Percentiles rank a stretch among this genome's conserved stretches.
Conservation (phyloP, 331 rosid species). For the Saraca asoca region DNA sequence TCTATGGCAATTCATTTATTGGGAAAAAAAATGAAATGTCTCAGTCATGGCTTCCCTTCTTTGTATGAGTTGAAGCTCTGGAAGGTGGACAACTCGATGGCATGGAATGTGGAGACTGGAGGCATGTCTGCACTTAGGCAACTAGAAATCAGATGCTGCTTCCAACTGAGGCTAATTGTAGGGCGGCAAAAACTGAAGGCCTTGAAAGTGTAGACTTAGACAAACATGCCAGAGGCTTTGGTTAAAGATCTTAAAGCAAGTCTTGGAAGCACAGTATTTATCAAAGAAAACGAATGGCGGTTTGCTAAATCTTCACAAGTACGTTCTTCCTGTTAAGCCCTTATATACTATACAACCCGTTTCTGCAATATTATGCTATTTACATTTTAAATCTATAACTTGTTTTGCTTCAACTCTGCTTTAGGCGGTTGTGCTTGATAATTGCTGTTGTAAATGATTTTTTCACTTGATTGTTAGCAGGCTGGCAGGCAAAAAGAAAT, state of each 20-base stretch:
- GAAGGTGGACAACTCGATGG: slow-evolving; percentile 7
- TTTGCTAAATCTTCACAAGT: too few species aligned
- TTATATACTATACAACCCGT: too few species aligned
- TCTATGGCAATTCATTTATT: not conserved
- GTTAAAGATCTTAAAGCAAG: not conserved
- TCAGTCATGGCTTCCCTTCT: not conserved
- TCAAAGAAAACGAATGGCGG: too few species aligned
- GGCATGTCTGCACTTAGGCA: slow-evolving; percentile 17
- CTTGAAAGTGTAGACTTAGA: not conserved
- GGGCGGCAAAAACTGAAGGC: not conserved
- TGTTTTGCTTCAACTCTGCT: too few species aligned
- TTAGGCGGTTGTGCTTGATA: too few species aligned
- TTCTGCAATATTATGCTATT: too few species aligned
- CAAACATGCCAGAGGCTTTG: not conserved
- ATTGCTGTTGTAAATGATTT: too few species aligned
- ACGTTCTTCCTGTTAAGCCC: too few species aligned
- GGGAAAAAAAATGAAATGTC: slow-evolving; percentile 2
- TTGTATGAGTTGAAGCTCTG: slow-evolving; percentile 25
- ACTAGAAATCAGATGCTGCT: slow-evolving; percentile 31
- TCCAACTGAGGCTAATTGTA: not conserved
- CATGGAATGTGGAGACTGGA: not conserved
- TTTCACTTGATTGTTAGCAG: too few species aligned
- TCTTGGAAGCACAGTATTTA: not conserved
- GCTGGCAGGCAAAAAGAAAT: too few species aligned
- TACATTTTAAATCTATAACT: too few species aligned